phyloP scores from a whole-genome alignment of 179 eudicot species.

The Beta macrorhiza region DNA sequence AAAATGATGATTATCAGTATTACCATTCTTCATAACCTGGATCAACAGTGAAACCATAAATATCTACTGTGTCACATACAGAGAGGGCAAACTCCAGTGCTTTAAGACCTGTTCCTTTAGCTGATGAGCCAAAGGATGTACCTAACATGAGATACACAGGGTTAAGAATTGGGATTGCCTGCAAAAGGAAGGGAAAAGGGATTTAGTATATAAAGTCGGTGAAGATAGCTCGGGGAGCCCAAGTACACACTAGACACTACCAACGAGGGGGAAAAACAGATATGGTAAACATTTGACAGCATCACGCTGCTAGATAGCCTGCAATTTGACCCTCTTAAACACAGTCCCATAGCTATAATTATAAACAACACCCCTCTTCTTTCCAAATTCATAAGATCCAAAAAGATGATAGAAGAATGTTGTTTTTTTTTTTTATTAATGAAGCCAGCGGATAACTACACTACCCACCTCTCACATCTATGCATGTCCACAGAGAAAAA shows the following conservation, averaged over 20 bases:
- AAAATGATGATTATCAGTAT: slow-evolving; percentile 6
- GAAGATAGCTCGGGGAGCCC: not conserved
- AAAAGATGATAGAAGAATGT: not conserved
- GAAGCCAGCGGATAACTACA: not conserved
- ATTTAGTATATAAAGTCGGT: not conserved
- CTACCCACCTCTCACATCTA: not conserved
- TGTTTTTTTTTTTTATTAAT: no score
- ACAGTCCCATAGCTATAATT: not conserved
- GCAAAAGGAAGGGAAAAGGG: slow-evolving; percentile 30
- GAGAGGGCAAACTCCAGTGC: slow-evolving; percentile 98
- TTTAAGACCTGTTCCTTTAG: slow-evolving; percentile 99
- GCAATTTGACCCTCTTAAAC: not conserved
- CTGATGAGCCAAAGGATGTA: slow-evolving; percentile 96
- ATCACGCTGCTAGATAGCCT: not conserved
- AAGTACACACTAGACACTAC: not conserved
- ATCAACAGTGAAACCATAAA: slow-evolving; percentile 98
- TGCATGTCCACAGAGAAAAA: not conserved
- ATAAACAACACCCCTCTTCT: not conserved
- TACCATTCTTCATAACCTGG: slow-evolving; percentile 99
- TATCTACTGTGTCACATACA: slow-evolving; percentile 87
- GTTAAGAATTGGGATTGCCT: slow-evolving; percentile 90
- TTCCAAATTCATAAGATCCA: not conserved
- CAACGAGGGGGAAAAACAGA: not conserved
- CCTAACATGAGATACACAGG: slow-evolving; percentile 98
- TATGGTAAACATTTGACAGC: not conserved